phyloP scores from a whole-genome alignment of 768 basidiomycete genomes.

The Clathrus columnatus region DNA sequence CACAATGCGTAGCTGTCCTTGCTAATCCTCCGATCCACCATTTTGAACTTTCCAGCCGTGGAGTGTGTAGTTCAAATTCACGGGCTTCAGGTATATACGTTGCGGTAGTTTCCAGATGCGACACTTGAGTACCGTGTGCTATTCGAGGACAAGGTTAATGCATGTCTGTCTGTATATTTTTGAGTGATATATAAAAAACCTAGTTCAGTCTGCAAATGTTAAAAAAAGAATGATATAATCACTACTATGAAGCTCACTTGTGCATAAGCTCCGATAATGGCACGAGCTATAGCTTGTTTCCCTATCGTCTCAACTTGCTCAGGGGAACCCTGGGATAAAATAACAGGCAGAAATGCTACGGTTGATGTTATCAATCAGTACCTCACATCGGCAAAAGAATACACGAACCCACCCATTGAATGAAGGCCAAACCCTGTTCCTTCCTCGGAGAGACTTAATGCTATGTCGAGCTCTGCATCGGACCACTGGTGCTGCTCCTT shows the following conservation, averaged over 20 bases:
- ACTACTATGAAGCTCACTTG: conserved; percentile 3
- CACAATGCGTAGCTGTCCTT: conserved; percentile 65
- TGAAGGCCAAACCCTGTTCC: conserved; percentile 39
- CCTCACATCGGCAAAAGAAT: conserved; percentile 19
- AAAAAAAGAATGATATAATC: conserved; percentile 10
- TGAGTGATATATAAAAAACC: neutral
- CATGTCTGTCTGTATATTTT: conserved; percentile 74
- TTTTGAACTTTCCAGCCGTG: conserved; percentile 64
- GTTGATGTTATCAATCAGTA: neutral
- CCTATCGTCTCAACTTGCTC: conserved; percentile 45
- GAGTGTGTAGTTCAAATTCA: conserved; percentile 71
- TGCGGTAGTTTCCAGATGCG: conserved; percentile 63
- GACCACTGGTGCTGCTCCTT: conserved; percentile 46
- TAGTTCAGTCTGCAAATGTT: neutral
- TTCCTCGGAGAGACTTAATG: conserved; percentile 45
- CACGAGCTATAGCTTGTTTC: conserved; percentile 39
- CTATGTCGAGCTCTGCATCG: conserved; percentile 35
- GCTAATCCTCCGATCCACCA: conserved; percentile 79
- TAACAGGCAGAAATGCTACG: conserved; percentile 56
- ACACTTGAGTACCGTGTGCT: conserved; percentile 62
- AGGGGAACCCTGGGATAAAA: conserved; percentile 50
- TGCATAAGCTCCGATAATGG: conserved; percentile 39
- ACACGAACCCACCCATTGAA: conserved; percentile 22
- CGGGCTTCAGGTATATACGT: conserved; percentile 57
- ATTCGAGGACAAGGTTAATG: conserved; percentile 21